Percentiles rank a stretch among this genome's conserved stretches.
phyloP scores from a whole-genome alignment of 2,329 filamentous ascomycete genomes.

The Anisogramma anomala region DNA sequence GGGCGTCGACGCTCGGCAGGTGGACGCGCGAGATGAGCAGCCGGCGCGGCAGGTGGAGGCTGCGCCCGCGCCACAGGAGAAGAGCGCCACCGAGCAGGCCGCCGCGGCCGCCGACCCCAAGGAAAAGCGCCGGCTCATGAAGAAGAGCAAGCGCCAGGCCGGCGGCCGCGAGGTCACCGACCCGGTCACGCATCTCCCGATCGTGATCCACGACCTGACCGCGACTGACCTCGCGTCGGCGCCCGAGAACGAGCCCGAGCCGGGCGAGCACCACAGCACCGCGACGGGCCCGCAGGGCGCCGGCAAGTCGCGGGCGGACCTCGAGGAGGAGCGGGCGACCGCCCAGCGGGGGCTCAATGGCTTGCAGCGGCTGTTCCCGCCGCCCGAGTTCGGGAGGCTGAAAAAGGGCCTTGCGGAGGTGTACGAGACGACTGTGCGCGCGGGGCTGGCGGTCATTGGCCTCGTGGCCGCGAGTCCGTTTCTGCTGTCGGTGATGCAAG shows the following conservation, averaged over 20 bases:
- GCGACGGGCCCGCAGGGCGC: constrained; percentile 28
- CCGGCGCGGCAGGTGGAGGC: not conserved
- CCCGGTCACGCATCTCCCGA: constrained; percentile 58
- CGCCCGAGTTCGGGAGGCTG: constrained; percentile 34
- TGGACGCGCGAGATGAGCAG: not conserved
- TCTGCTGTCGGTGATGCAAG: constrained; percentile 7
- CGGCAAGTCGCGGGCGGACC: constrained; percentile 29
- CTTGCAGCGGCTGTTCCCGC: constrained; percentile 35
- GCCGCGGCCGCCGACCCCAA: constrained; percentile 31
- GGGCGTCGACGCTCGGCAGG: not conserved
- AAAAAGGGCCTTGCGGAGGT: constrained; percentile 22
- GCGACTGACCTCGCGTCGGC: constrained; percentile 42
- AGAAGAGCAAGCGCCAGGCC: constrained; percentile 31
- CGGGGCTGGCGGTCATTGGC: constrained; percentile 25
- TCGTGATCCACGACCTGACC: constrained; percentile 58
- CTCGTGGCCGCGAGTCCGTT: constrained; percentile 19
- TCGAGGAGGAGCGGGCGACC: constrained; percentile 25
- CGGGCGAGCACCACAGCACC: constrained; percentile 26
- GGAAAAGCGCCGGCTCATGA: constrained; percentile 37
- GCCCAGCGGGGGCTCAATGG: constrained; percentile 29
- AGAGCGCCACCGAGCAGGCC: constrained; percentile 26
- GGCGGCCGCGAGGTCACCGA: constrained; percentile 57
- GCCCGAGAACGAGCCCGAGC: constrained; percentile 25
- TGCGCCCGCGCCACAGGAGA: constrained; percentile 14
- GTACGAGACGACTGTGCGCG: constrained; percentile 26